Evolutionary conservation across 768 basidiomycete genomes (phyloP), one percentile per base, ranked within the genome.

Genomic region (Rhodosporidiobolus odoratus): DNA sequence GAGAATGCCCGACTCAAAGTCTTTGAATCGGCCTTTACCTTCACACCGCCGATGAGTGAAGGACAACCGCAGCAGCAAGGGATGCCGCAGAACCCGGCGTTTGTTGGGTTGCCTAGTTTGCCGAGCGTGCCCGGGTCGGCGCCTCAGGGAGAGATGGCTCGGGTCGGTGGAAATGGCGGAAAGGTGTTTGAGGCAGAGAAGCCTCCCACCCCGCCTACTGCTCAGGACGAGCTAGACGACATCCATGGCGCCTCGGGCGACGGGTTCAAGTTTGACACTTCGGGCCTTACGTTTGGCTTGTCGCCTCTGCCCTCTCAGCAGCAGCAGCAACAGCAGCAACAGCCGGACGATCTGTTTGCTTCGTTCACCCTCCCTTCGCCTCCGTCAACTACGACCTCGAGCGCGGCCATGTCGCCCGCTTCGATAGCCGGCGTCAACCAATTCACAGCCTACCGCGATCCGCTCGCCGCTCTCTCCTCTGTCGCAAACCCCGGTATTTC

Each of bases 1-100:
- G 73, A 74, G 66, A 74, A 74, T 47, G 73, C 64, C 5, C 68
- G 73, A 9, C 59, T 74, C 53, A 74, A 74, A 54, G 66, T 68
- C 30, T 74, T 45, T 48, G 73, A 74, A 58, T 52, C 52, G 23
- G 62, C 73, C 1, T 74, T 74, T 58, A 48, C 62, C n/a, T 74
- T 74, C 73, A 65, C 37, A 63, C 63, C 65, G 57, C 37, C 56
- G 62, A 69, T 41, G 68, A 69, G 48, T 65, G 63, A 30, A 58
- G 27, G 45, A 35, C 47, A 25, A 60, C 68, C 19, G 27, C 9
- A 34, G 52, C 16, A 45, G 43, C 13, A 23, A 23, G 61, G 63
- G 38, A 73, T 73, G 72, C 68, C 72, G 21, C 54, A 57, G 43
- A 34, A 54, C 17, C 1, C 32, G 6, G 19, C 15, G 34, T 65